Evolutionary conservation across 208 protist species (phyloP).

Genomic region (Trypanosoma melophagium): DNA sequence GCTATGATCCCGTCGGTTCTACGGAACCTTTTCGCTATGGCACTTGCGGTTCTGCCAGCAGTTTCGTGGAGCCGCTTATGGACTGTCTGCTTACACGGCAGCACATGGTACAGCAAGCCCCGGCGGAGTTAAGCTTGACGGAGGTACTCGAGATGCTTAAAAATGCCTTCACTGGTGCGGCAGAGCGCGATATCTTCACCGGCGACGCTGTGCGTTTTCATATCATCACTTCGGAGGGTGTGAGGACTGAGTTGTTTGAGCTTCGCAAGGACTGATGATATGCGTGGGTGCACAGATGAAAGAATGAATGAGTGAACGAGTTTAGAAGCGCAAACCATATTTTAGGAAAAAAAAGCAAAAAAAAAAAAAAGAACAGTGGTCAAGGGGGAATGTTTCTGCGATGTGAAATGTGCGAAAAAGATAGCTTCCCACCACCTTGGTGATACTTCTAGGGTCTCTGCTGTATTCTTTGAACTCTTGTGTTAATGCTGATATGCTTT

Average conservation of each 20-base stretch:
- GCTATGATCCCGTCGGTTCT: slow-evolving; percentile 98
- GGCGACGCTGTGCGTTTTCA: slow-evolving; percentile 96
- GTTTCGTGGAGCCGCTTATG: slow-evolving; percentile 97
- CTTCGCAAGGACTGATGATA: slow-evolving; percentile 47
- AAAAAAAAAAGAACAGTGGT: not conserved
- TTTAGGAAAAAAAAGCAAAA: slow-evolving; percentile 2
- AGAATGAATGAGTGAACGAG: not conserved
- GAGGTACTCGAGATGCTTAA: slow-evolving; percentile 93
- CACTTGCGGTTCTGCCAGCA: slow-evolving; percentile 89
- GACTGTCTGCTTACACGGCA: slow-evolving; percentile 94
- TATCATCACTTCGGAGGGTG: slow-evolving; percentile 85
- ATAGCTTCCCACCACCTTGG: not conserved
- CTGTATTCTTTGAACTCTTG: slow-evolving; percentile 1
- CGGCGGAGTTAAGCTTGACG: slow-evolving; percentile 65
- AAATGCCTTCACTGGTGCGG: slow-evolving; percentile 95
- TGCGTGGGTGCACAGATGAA: not conserved
- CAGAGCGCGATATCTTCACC: slow-evolving; percentile 97
- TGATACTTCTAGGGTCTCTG: not conserved
- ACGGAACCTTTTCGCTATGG: slow-evolving; percentile 94
- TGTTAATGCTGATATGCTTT: too few species aligned
- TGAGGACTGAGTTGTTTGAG: slow-evolving; percentile 66
- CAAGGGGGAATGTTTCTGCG: not conserved
- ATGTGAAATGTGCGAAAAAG: slow-evolving; percentile 2
- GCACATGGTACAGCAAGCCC: slow-evolving; percentile 73
- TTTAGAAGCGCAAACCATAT: too few species aligned